A percentile compares a stretch with the other conserved stretches of the same genome.
Conservation (phyloP, 495 filamentous ascomycete species). For the Chaetomidium leptoderma region DNA sequence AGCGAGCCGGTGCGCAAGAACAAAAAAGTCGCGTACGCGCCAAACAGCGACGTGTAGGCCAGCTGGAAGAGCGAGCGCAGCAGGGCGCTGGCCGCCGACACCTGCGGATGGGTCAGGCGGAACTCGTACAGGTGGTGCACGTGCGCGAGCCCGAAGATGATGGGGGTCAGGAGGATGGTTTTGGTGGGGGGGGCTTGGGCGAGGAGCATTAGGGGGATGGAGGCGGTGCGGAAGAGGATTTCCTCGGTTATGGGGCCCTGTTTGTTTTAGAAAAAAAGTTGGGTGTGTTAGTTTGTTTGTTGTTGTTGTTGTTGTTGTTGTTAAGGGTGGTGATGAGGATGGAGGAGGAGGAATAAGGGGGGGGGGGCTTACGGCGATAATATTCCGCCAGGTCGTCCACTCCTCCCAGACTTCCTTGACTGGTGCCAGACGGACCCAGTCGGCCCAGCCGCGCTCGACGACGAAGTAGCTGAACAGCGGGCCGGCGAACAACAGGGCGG, state of each 20-base stretch:
- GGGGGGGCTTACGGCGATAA: slow-evolving; percentile 39
- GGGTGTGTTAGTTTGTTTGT: background rate
- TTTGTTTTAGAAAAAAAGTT: background rate
- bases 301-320: too few relatives aligned
- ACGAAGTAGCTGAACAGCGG: slow-evolving; percentile 75
- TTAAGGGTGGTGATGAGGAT: too few relatives aligned
- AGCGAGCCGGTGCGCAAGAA: slow-evolving; percentile 82
- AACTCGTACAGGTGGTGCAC: slow-evolving; percentile 97
- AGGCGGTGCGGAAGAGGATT: slow-evolving; percentile 80
- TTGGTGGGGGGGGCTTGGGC: slow-evolving; percentile 53
- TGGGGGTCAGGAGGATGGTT: slow-evolving; percentile 72
- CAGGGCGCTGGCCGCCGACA: slow-evolving; percentile 54
- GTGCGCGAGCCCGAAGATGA: slow-evolving; percentile 94
- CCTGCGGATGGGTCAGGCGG: slow-evolving; percentile 70
- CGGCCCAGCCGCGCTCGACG: slow-evolving; percentile 64
- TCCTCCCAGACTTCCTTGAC: slow-evolving; percentile 31
- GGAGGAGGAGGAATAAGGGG: slow-evolving; percentile 2
- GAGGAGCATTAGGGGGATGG: slow-evolving; percentile 78
- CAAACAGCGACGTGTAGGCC: slow-evolving; percentile 88
- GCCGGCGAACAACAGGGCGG: slow-evolving; percentile 74
- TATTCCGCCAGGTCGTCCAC: slow-evolving; percentile 57
- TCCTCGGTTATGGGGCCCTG: slow-evolving; percentile 91
- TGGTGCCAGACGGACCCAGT: slow-evolving; percentile 50
- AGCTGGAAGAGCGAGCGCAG: slow-evolving; percentile 78
- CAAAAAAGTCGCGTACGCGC: slow-evolving; percentile 86